Conservation (phyloP, 106 monocot genomes). For the Amphibolis antarctica region DNA sequence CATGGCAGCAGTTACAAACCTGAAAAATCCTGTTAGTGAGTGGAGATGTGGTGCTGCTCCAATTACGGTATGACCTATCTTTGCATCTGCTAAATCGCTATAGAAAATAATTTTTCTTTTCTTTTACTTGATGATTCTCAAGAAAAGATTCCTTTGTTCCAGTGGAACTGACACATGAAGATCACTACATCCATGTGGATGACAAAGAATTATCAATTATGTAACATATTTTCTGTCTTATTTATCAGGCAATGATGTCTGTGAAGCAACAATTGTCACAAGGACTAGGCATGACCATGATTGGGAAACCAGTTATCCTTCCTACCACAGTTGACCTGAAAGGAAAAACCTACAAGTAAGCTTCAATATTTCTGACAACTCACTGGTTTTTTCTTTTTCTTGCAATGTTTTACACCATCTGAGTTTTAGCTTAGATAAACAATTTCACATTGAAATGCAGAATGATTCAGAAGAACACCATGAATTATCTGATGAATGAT, state of each 20-base stretch:
- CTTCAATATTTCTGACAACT: neutral
- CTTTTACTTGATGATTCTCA: no score
- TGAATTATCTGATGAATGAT: conserved; percentile 66
- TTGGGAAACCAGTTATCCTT: conserved; percentile 84
- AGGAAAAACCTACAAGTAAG: conserved; percentile 88
- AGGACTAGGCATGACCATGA: conserved; percentile 32
- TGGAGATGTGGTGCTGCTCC: conserved; percentile 82
- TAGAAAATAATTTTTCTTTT: no score
- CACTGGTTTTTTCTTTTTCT: neutral
- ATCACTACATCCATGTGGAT: no score
- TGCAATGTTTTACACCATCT: no score
- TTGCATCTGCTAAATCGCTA: neutral
- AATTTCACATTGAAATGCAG: conserved; percentile 20
- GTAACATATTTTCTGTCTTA: no score
- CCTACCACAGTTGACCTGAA: conserved; percentile 64
- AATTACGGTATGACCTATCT: conserved; percentile 33
- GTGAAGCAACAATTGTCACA: conserved; percentile 70
- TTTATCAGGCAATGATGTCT: conserved; percentile 20
- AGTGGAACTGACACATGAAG: no score
- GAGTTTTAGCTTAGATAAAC: neutral
- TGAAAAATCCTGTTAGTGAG: conserved; percentile 51
- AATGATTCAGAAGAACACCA: conserved; percentile 53
- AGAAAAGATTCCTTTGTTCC: no score
- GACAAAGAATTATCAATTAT: no score
- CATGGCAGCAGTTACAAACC: conserved; percentile 65